Evolutionary conservation across 768 basidiomycete genomes (phyloP).

Genomic region (Heimioporus sp.): DNA sequence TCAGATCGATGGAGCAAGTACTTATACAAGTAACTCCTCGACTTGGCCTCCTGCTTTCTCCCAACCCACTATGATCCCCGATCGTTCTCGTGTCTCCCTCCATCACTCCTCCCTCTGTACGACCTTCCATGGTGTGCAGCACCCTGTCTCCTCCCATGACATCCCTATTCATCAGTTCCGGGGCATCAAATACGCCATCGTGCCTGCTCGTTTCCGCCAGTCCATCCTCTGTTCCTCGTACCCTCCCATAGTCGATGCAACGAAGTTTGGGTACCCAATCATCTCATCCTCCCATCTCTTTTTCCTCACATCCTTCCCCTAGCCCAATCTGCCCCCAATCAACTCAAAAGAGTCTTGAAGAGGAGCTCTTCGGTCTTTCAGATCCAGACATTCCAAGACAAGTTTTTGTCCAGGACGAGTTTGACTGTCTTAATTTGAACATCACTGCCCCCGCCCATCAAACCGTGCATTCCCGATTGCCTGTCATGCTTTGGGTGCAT

Average conservation of each 20-base stretch:
- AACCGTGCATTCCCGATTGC: constrained; percentile 49
- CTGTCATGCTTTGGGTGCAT: constrained; percentile 87
- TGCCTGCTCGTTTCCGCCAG: constrained; percentile 75
- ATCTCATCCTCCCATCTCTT: constrained; percentile 4
- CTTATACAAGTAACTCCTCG: constrained; percentile 15
- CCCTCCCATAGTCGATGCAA: constrained; percentile 57
- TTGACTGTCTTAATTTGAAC: constrained; percentile 78
- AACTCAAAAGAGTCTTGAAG: constrained; percentile 49
- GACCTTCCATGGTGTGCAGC: constrained; percentile 64
- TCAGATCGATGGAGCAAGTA: constrained; percentile 24
- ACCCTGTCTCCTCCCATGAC: constrained; percentile 55
- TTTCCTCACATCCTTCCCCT: constrained; percentile 4
- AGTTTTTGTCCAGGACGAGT: constrained; percentile 63
- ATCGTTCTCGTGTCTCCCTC: constrained; percentile 32
- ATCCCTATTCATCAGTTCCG: constrained; percentile 66
- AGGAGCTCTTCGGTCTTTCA: constrained; percentile 58
- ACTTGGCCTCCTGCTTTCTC: constrained; percentile 1
- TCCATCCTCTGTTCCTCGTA: constrained; percentile 61
- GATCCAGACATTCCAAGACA: constrained; percentile 54
- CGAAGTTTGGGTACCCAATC: constrained; percentile 57
- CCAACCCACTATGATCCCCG: constrained; percentile 26
- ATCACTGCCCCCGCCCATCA: constrained; percentile 71
- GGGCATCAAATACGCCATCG: constrained; percentile 74
- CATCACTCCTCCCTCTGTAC: constrained; percentile 57
- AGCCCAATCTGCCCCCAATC: constrained; percentile 79